Evolutionary conservation across 2,329 filamentous ascomycete species (phyloP).

Genomic region (Exserohilum rostratum): DNA sequence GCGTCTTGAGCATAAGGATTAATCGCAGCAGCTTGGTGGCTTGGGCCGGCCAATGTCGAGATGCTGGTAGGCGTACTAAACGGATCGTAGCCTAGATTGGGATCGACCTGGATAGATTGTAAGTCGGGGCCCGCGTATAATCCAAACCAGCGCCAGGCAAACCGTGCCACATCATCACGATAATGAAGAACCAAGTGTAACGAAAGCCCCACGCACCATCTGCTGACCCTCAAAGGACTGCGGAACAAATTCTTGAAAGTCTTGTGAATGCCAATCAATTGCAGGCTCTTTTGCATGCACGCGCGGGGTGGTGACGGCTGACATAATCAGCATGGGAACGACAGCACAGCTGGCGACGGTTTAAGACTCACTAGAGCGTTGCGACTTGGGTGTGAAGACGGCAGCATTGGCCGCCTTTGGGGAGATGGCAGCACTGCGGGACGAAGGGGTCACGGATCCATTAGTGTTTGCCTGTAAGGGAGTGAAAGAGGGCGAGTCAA

Average conservation of each 20-base stretch:
- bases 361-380: conserved; percentile 48
- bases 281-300: conserved; percentile 55
- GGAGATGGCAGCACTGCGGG: conserved; percentile 79
- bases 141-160: neutral
- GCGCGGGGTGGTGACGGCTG: conserved; percentile 52
- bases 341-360: neutral
- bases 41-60: conserved; percentile 41
- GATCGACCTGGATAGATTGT: conserved; percentile 39
- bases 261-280: conserved; percentile 56
- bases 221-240: conserved; percentile 58
- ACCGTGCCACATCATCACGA: neutral
- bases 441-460: conserved; percentile 52
- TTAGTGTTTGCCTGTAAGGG: conserved; percentile 63
- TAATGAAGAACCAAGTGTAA: neutral
- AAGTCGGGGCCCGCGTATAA: neutral
- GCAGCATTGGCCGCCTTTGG: conserved; percentile 89
- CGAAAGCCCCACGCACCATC: conserved; percentile 51
- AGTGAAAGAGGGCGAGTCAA: conserved; percentile 95
- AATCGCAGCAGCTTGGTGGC: conserved; percentile 50
- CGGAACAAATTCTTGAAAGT: conserved; percentile 61
- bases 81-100: conserved; percentile 52
- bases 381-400: conserved; percentile 76
- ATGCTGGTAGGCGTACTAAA: conserved; percentile 49
- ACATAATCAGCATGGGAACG: conserved; percentile 20
- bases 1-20: conserved; percentile 80